These are phyloP conservation scores for Sarocladiaceae sp. DNA, from an alignment of 2,329 filamentous ascomycete species.

Conservation along the genomic window DNA sequence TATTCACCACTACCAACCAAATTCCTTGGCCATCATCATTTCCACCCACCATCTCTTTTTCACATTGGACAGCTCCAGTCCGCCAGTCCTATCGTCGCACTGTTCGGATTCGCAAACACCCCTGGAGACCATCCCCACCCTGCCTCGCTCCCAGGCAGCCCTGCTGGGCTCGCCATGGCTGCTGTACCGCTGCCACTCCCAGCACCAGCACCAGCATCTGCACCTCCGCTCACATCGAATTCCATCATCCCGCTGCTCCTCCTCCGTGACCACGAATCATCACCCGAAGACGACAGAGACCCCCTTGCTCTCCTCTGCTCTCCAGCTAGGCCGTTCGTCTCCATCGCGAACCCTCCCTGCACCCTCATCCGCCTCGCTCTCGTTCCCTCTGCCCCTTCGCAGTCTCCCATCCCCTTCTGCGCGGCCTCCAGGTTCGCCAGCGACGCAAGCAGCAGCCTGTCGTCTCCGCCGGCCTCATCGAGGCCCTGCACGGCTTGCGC, in stretches of 20 bases:
- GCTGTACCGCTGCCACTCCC: neutral
- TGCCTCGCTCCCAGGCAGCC: constrained; percentile 1
- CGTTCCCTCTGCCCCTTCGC: constrained; percentile 17
- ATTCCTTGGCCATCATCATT: neutral
- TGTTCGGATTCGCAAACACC: constrained; percentile 1
- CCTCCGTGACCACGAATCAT: neutral
- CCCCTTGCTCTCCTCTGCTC: constrained; percentile 5
- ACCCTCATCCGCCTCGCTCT: neutral
- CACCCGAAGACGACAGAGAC: neutral
- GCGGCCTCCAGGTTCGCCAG: constrained; percentile 27
- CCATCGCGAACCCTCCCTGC: constrained; percentile 21
- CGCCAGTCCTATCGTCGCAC: neutral
- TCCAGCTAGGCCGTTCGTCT: constrained; percentile 19
- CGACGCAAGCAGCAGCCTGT: constrained; percentile 24
- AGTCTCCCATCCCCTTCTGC: constrained; percentile 17
- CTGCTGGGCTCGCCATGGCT: neutral
- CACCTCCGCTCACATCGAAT: no score
- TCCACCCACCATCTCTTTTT: neutral
- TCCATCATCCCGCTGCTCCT: neutral
- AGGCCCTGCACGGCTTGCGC: constrained; percentile 3
- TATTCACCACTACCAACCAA: neutral
- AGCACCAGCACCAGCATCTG: no score
- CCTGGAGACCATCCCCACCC: constrained; percentile 3
- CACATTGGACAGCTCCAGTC: constrained; percentile 4
- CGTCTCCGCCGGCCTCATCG: constrained; percentile 18